Evolutionary conservation across 1,284 basidiomycete genomes (phyloP), one percentile per base, ranked within the genome.

Genomic region (Moesziomyces globuligerus): DNA sequence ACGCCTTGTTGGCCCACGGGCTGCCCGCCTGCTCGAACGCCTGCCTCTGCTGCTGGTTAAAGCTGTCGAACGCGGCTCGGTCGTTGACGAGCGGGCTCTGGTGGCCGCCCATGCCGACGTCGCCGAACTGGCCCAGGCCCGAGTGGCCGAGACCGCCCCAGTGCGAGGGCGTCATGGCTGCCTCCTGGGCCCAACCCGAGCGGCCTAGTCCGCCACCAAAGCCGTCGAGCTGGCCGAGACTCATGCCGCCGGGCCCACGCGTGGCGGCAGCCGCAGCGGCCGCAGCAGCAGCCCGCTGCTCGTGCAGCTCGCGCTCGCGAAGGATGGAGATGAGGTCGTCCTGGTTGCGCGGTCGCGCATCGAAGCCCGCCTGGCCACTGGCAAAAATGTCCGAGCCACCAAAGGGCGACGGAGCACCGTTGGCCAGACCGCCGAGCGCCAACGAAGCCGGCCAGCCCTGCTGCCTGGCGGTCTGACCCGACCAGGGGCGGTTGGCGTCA

Each of bases 241-340:
- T 47, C 46, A 72, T 55, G 17, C 56, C 54, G 6, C 51, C 57
- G 1, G 47, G 64, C 15, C 59, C 68, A 21, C 72, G 68, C 42
- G 48, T 45, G 20, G 56, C 59, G n/a, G 61, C 48, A 34, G 64
- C 72, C 24, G 59, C 72, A 10, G 67, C 72, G 17, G 68, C 67
- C 5, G 60, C 54, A 1, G 53, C 53, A 15, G 56, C 64, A 10
- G 69, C 69, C 43, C 66, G 60, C 44, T 76, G 74, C 34, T 76
- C 72, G 28, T 74, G 65, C 46, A 76, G 8, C 45, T 76, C 74
- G 20, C 74, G 64, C 44, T 76, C 72, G 18, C 74, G 65, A 25
- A 74, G 46, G 23, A 74, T 53, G 15, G 60, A 57, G 17, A 74
- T 52, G 48, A 72, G 54, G 17, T 74, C 74, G 18, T 76, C 74